Base-by-base conservation (phyloP, 2,329 filamentous ascomycete genomes). In the Cryphonectria nitschkei region DNA sequence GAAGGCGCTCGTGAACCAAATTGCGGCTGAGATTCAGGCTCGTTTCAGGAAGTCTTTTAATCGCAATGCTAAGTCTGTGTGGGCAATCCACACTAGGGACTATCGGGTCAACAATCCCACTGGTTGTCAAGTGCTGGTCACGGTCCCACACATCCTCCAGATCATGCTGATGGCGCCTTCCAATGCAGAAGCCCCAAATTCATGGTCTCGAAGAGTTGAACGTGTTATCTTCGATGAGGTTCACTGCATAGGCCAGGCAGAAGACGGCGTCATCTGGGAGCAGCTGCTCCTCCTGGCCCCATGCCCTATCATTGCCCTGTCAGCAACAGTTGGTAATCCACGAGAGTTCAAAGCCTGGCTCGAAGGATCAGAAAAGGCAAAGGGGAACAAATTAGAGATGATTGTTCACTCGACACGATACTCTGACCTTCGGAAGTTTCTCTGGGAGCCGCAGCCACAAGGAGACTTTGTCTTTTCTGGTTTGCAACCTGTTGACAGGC, bases 221-320 rank as follows among this genome's bases (percentile, higher is more conserved):
- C 86, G 91, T 65, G 94, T 95, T 76, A 93, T 95, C 66, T 95
- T 95, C 71, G 92, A 95, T 76, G 92, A 95, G 80, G 89, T 95
- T 1, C 92, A 95, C 77, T 93, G 88, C 46, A 95, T 95, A 71
- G 91, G 92, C 0, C 89, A 94, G 77, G 87, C 89, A 0, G 90
- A 94, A 9, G 92, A 95, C 74, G 92, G 92, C 67, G 82, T 94
- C 1, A 84, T 94, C 2, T 95, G 92, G 92, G 92, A 95, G 75
- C 92, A 95, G 76, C 83, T 95, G 3, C 82, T 95, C 1, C 84
- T 95, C 0, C 84, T 93, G 72, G 87, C 92, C 0, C 92, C 92
- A 0, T 95, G 92, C 74, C 92, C 91, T 0, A 92, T 95, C 65
- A 92, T 95, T 73, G 92, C 92, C 0, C 84, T 95, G 1, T 95